Evolutionary conservation across 352 stramenopile genomes (phyloP).

Genomic region (Phytophthora megakarya): DNA sequence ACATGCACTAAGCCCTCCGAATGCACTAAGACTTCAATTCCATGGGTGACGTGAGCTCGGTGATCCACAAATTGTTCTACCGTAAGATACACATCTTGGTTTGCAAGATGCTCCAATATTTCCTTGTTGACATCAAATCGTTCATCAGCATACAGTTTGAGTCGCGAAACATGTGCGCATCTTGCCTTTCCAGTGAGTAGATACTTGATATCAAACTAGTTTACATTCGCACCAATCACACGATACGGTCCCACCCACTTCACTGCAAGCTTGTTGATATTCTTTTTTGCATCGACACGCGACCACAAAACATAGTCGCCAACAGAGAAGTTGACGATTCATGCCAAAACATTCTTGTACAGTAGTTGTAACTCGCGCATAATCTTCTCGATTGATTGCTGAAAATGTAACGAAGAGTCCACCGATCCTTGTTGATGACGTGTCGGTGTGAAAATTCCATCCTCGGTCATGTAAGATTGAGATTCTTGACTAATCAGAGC

Average conservation of each 20-base stretch:
- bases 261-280: constrained; percentile 12
- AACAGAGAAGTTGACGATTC: constrained; percentile 19
- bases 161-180: background rate
- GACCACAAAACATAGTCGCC: constrained; percentile 17
- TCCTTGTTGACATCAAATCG: constrained; percentile 8
- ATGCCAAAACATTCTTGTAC: background rate
- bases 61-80: constrained; percentile 10
- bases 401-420: background rate
- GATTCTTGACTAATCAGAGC: background rate
- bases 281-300: constrained; percentile 12
- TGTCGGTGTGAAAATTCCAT: background rate
- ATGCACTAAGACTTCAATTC: background rate
- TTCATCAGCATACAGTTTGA: constrained; percentile 7
- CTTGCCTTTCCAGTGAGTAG: background rate
- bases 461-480: background rate
- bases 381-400: background rate
- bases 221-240: constrained; percentile 5
- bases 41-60: background rate
- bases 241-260: constrained; percentile 14
- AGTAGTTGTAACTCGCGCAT: background rate
- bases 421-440: too few species aligned
- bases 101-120: constrained; percentile 13
- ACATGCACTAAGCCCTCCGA: background rate
- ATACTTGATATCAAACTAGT: constrained; percentile 20
- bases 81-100: constrained; percentile 11